phyloP scores from a whole-genome alignment of 192 early-diverging fungal genomes.

The Coemansia sp. region DNA sequence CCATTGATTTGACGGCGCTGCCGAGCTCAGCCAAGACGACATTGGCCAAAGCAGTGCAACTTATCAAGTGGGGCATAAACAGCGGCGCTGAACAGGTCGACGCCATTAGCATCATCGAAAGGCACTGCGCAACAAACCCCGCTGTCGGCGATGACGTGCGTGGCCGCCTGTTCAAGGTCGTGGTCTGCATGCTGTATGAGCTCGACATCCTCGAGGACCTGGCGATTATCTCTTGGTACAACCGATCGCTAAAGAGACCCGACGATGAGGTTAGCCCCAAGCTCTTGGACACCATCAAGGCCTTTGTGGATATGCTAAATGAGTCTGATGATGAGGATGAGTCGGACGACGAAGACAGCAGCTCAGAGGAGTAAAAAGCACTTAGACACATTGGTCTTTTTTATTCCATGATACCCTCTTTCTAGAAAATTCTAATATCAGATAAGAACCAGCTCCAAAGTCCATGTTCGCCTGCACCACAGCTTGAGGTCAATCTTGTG shows the following conservation, averaged over 20 bases:
- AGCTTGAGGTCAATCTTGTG: constrained; percentile 64
- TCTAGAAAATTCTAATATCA: constrained; percentile 23
- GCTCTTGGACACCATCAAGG: constrained; percentile 62
- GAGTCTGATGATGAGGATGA: constrained; percentile 74
- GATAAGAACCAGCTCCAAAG: constrained; percentile 71
- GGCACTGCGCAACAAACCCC: constrained; percentile 53
- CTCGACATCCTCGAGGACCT: constrained; percentile 84
- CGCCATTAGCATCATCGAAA: constrained; percentile 58
- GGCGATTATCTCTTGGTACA: constrained; percentile 77
- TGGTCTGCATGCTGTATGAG: constrained; percentile 75
- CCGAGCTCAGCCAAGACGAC: constrained; percentile 45
- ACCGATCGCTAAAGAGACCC: constrained; percentile 54
- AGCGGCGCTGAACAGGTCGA: constrained; percentile 78
- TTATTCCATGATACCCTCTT: too few relatives aligned
- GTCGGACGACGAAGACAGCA: constrained; percentile 44
- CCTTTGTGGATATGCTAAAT: constrained; percentile 72
- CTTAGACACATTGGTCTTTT: constrained; percentile 1
- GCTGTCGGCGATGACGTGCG: constrained; percentile 41
- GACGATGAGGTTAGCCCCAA: constrained; percentile 43
- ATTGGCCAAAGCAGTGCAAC: constrained; percentile 69
- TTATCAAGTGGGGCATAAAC: constrained; percentile 72
- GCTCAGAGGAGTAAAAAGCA: constrained; percentile 14
- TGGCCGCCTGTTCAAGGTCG: constrained; percentile 62
- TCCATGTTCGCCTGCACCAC: constrained; percentile 83
- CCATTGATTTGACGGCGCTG: constrained; percentile 62